Percentiles rank a stretch among this genome's conserved stretches.
Conservation (phyloP, 768 basidiomycete genomes). For the Daedaleopsis sinensis region DNA sequence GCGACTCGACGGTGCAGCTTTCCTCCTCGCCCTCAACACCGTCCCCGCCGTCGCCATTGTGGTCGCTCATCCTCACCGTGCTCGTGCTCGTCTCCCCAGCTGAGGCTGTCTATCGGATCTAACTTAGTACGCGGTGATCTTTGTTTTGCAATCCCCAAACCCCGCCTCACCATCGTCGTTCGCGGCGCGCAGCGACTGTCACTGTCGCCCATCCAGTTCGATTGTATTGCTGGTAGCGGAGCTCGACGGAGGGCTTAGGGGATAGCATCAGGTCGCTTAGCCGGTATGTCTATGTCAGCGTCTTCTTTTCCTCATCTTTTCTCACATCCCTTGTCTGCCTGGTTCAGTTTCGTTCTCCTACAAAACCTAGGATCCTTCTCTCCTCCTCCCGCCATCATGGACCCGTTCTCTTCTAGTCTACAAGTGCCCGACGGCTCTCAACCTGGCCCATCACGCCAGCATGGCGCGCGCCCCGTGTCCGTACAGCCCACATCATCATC, state of each 20-base stretch:
- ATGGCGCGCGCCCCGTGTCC: slow-evolving; percentile 55
- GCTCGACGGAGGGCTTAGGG: not conserved
- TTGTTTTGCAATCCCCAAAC: slow-evolving; percentile 11
- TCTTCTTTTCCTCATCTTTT: slow-evolving; percentile 21
- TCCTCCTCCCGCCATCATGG: slow-evolving; percentile 26
- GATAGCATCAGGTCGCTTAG: slow-evolving; percentile 10
- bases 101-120: not conserved
- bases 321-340: slow-evolving; percentile 16
- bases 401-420: slow-evolving; percentile 34
- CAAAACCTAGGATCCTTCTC: not conserved
- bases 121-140: slow-evolving; percentile 11
- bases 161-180: slow-evolving; percentile 5
- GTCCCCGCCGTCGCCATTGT: too few species aligned
- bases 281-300: slow-evolving; percentile 17
- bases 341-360: slow-evolving; percentile 16
- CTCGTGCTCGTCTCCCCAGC: not conserved
- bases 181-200: slow-evolving; percentile 1
- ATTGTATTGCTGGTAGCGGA: not conserved
- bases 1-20: too few species aligned
- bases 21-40: not conserved
- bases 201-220: slow-evolving; percentile 2
- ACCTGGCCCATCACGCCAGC: slow-evolving; percentile 49
- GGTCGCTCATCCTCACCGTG: not conserved
- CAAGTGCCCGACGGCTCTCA: slow-evolving; percentile 49
- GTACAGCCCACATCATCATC: slow-evolving; percentile 52